phyloP scores from a whole-genome alignment of 805 yeast genomes.

The Diddensiella transvaalensis region DNA sequence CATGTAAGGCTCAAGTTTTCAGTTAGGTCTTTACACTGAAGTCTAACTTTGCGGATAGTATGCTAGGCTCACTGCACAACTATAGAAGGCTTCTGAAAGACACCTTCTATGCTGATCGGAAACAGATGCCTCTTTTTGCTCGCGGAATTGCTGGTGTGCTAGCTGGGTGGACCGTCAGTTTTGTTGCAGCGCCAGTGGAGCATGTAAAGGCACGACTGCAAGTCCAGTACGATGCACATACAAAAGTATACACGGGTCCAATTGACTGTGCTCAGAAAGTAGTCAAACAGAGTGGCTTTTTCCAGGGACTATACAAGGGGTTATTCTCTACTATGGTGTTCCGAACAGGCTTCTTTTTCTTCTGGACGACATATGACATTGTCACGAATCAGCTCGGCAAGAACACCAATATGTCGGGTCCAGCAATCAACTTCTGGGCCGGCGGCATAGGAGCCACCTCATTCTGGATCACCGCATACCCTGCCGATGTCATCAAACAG shows the following conservation, averaged over 20 bases:
- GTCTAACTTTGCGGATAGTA: constrained; percentile 30
- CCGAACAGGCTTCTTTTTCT: constrained; percentile 78
- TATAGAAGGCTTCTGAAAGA: constrained; percentile 68
- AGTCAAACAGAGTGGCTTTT: constrained; percentile 51
- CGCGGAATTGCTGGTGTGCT: constrained; percentile 71
- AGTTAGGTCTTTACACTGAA: neutral
- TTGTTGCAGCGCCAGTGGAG: constrained; percentile 95
- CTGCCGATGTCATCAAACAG: constrained; percentile 84
- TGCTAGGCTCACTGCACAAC: constrained; percentile 81
- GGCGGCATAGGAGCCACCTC: constrained; percentile 80
- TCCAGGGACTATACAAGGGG: constrained; percentile 72
- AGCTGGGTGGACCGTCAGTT: constrained; percentile 87
- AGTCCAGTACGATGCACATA: constrained; percentile 78
- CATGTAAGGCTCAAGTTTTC: constrained; percentile 36
- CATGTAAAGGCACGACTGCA: constrained; percentile 84
- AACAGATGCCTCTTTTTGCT: constrained; percentile 67
- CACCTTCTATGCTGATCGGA: constrained; percentile 54
- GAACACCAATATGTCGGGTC: constrained; percentile 60
- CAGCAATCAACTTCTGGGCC: constrained; percentile 83
- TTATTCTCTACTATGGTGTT: constrained; percentile 81
- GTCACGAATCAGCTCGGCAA: constrained; percentile 65
- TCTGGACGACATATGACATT: constrained; percentile 93
- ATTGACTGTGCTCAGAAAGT: constrained; percentile 54
- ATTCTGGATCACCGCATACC: constrained; percentile 88
- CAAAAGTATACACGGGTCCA: constrained; percentile 71